Percentiles rank a stretch among this genome's conserved stretches.
These are phyloP conservation scores for Irpex rosettiformis DNA, from an alignment of 1,284 basidiomycete genomes.

Conservation along the genomic window DNA sequence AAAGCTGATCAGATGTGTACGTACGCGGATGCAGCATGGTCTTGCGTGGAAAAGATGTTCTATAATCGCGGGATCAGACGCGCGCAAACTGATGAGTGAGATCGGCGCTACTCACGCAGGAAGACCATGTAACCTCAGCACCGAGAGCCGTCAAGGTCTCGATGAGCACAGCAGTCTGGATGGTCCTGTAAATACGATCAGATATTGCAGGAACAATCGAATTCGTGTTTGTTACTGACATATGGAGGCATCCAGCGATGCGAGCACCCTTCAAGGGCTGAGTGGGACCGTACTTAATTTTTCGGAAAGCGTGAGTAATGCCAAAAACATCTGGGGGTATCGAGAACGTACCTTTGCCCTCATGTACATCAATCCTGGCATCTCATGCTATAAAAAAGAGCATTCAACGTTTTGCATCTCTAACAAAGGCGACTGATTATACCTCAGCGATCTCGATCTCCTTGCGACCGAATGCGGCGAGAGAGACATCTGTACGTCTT, in stretches of 20 bases:
- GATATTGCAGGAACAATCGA: conserved; percentile 4
- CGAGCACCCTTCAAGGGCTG: conserved; percentile 95
- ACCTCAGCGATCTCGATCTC: conserved; percentile 98
- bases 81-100: background rate
- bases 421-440: conserved; percentile 7
- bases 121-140: conserved; percentile 99
- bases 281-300: conserved; percentile 68
- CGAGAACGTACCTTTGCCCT: conserved; percentile 63
- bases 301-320: conserved; percentile 5
- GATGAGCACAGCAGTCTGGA: conserved; percentile 95
- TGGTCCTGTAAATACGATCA: conserved; percentile 57
- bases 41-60: conserved; percentile 99
- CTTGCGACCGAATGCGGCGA: conserved; percentile 96
- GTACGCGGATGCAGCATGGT: conserved; percentile 96
- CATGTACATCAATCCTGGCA: conserved; percentile 93
- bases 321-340: conserved; percentile 3
- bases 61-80: conserved; percentile 25
- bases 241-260: conserved; percentile 97
- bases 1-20: conserved; percentile 27
- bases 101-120: conserved; percentile 64
- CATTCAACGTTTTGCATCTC: background rate
- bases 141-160: conserved; percentile 94
- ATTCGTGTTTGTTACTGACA: conserved; percentile 47
- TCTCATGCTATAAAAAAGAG: conserved; percentile 63
- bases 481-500: conserved; percentile 77